Conservation (phyloP, 495 filamentous ascomycete genomes). For the Staphylotrichum longicolle region DNA sequence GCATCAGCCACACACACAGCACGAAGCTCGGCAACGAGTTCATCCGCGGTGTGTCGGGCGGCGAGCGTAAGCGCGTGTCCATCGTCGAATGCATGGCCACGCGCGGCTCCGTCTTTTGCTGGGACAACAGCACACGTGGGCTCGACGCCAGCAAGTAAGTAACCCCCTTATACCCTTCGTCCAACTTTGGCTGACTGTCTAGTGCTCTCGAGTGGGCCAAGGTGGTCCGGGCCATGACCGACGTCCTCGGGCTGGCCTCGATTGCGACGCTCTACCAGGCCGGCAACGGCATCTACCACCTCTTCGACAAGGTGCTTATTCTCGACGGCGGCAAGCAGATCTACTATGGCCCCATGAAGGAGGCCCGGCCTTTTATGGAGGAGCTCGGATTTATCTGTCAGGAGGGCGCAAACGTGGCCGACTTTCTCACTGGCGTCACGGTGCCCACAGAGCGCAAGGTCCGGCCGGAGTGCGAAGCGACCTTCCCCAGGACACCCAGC, state of each 20-base stretch:
- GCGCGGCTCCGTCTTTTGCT: constrained; percentile 41
- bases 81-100: constrained; percentile 45
- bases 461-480: constrained; percentile 34
- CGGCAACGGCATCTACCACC: constrained; percentile 62
- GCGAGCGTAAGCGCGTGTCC: constrained; percentile 54
- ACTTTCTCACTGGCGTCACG: constrained; percentile 55
- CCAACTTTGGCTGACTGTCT: constrained; percentile 19
- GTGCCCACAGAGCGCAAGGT: constrained; percentile 31
- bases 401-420: constrained; percentile 54
- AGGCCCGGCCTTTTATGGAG: constrained; percentile 57
- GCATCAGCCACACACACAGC: constrained; percentile 72
- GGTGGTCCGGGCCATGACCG: constrained; percentile 51
- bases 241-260: constrained; percentile 54
- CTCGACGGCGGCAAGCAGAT: constrained; percentile 63
- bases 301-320: constrained; percentile 62
- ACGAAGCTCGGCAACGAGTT: constrained; percentile 81
- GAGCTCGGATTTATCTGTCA: constrained; percentile 51
- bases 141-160: constrained; percentile 42
- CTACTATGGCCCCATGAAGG: constrained; percentile 55
- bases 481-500: constrained; percentile 49
- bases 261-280: constrained; percentile 73
- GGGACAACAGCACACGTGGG: constrained; percentile 54
- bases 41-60: constrained; percentile 67
- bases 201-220: constrained; percentile 50
- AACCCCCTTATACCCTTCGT: background rate